Evolutionary conservation across 202 grass and related monocot species (phyloP), one percentile per base, ranked within the genome.

Genomic region (Elaeis oleifera): DNA sequence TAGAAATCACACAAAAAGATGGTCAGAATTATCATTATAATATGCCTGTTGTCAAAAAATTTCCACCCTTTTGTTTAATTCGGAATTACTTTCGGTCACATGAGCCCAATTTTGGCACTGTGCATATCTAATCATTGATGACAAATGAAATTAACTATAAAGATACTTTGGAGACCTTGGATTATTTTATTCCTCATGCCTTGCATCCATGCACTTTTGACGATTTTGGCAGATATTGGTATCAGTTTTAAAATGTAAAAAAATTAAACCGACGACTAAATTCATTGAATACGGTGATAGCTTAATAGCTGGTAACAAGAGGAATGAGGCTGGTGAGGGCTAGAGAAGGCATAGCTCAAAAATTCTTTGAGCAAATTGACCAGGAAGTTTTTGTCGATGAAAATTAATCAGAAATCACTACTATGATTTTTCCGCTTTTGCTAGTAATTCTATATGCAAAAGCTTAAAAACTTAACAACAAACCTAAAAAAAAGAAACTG

Each of bases 61-160:
- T 25, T n/a, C 7, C 58, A 16, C 27, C 27, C 58, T 14, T 44
- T 74, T 24, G 54, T 64, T 26, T 54, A 68, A 52, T 68, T 27
- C 49, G 49, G 36, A 76, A 62, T 76, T 18, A 61, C 21, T 31
- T 59, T 23, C 23, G 60, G 28, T 76, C 74, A 56, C 74, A 76
- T 76, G 74, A 56, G 5, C 54, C 19, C 71, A 65, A 63, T 64
- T 58, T 63, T 70, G 48, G 21, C 13, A 54, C 52, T 58, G 60
- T 63, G 24, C 25, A 27, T 51, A 27, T 76, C 55, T 61, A 60
- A 76, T 76, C 73, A 76, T 76, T 69, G 63, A 69, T 63, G 4
- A 5, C 15, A 74, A 74, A 64, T 68, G 25, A 54, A 17, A 24
- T 50, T 68, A 54, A 68, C 18, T 68, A 28, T 24, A 68, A 66